Conservation (phyloP, 2,329 filamentous ascomycete genomes). For the Lecanicillium sp. region DNA sequence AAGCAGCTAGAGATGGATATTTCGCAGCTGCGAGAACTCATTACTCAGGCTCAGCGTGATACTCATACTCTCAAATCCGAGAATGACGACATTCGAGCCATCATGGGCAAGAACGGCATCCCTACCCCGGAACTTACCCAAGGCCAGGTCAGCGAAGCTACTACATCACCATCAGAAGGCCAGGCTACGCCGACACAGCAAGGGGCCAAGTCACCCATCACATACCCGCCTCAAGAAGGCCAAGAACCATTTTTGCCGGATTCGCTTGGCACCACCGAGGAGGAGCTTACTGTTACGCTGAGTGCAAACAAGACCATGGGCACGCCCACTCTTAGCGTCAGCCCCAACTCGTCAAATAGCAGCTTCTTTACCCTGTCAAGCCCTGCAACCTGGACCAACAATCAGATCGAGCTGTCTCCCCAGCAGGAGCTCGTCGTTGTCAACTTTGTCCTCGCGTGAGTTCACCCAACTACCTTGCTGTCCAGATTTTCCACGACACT, state of each 20-base stretch:
- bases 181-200: not conserved
- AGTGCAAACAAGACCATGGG: conserved; percentile 31
- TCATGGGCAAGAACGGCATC: conserved; percentile 21
- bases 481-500: not conserved
- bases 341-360: conserved; percentile 15
- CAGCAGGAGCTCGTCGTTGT: conserved; percentile 37
- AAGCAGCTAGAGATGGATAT: conserved; percentile 45
- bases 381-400: conserved; percentile 11
- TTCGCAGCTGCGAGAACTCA: conserved; percentile 36
- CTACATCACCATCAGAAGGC: conserved; percentile 8
- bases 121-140: conserved; percentile 8
- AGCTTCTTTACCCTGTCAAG: conserved; percentile 13
- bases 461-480: conserved; percentile 4
- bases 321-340: conserved; percentile 35
- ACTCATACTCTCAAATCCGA: conserved; percentile 26
- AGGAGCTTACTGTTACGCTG: conserved; percentile 32
- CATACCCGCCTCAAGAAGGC: conserved; percentile 4
- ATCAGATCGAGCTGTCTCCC: conserved; percentile 21
- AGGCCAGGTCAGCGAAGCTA: conserved; percentile 3
- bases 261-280: conserved; percentile 25
- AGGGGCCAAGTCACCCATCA: not conserved
- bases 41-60: conserved; percentile 33
- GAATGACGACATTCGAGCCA: conserved; percentile 33
- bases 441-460: conserved; percentile 47
- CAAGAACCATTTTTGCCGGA: conserved; percentile 11